phyloP scores from a whole-genome alignment of 2,329 filamentous ascomycete species.

The Ophiostoma perfectum region DNA sequence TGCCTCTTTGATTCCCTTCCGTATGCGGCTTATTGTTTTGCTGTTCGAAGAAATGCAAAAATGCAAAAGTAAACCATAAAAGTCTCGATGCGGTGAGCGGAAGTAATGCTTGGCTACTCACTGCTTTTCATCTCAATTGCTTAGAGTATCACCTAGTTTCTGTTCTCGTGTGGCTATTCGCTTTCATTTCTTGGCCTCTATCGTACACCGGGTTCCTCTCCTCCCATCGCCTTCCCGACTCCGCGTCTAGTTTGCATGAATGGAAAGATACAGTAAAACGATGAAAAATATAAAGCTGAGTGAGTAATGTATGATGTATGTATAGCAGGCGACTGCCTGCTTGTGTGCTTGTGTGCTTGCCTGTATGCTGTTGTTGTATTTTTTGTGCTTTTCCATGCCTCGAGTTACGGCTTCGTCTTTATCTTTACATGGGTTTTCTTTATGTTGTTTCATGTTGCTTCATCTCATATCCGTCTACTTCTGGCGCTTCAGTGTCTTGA shows the following conservation, averaged over 20 bases:
- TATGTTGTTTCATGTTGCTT: neutral
- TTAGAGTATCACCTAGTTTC: too few relatives aligned
- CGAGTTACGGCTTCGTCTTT: neutral
- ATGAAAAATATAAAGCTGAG: neutral
- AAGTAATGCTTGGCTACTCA: neutral
- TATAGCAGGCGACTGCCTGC: neutral
- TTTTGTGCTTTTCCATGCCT: neutral
- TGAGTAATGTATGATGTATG: neutral
- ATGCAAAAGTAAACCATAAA: neutral
- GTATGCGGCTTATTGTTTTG: neutral
- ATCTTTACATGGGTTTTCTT: neutral
- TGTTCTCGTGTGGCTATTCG: too few relatives aligned
- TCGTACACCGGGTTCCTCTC: neutral
- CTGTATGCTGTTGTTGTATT: neutral
- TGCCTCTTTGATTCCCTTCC: slow-evolving; percentile 2
- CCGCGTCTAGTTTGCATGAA: neutral
- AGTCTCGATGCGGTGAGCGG: neutral
- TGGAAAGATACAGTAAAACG: neutral
- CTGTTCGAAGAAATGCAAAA: neutral
- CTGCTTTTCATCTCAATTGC: too few relatives aligned
- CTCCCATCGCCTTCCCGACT: too few relatives aligned
- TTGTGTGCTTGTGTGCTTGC: too few relatives aligned
- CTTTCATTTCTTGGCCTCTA: too few relatives aligned
- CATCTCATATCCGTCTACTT: slow-evolving; percentile 49
- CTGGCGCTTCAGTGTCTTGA: slow-evolving; percentile 81